Evolutionary conservation across 2,329 filamentous ascomycete species (phyloP).

Genomic region (Diaporthe humulicola): DNA sequence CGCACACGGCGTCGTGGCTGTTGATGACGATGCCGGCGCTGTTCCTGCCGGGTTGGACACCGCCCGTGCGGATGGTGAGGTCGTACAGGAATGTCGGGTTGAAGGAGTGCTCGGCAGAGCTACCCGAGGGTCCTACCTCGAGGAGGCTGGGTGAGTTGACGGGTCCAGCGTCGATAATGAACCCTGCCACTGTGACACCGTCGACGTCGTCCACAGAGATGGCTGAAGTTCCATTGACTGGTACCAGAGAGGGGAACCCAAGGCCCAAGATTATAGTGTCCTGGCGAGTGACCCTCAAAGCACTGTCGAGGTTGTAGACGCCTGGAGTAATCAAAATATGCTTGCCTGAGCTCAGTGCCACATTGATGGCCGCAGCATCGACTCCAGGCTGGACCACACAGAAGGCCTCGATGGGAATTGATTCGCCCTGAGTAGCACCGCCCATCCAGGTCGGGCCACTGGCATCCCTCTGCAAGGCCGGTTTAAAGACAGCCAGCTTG

Average conservation of each 20-base stretch:
- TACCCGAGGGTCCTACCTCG: slow-evolving; percentile 46
- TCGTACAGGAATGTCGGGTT: slow-evolving; percentile 51
- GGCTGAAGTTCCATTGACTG: slow-evolving; percentile 44
- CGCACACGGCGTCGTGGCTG: slow-evolving; percentile 48
- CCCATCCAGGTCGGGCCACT: slow-evolving; percentile 48
- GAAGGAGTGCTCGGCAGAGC: slow-evolving; percentile 43
- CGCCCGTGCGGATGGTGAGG: slow-evolving; percentile 49
- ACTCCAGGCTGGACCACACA: slow-evolving; percentile 45
- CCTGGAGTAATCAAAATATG: slow-evolving; percentile 50
- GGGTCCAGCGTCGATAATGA: slow-evolving; percentile 49
- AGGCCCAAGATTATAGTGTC: slow-evolving; percentile 49
- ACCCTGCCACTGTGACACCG: slow-evolving; percentile 49
- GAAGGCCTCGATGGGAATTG: slow-evolving; percentile 47
- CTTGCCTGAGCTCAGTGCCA: slow-evolving; percentile 46
- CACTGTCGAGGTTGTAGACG: slow-evolving; percentile 47
- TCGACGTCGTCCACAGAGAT: slow-evolving; percentile 47
- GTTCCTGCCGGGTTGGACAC: slow-evolving; percentile 44
- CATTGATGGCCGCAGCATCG: slow-evolving; percentile 46
- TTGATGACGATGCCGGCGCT: slow-evolving; percentile 48
- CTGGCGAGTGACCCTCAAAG: slow-evolving; percentile 44
- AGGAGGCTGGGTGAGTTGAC: slow-evolving; percentile 46
- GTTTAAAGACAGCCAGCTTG: slow-evolving; percentile 48
- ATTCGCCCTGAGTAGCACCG: slow-evolving; percentile 46
- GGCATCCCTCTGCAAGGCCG: slow-evolving; percentile 46
- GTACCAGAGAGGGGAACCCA: slow-evolving; percentile 49